These are phyloP conservation scores for Euphorbia corollata DNA, from an alignment of 441 rosid genomes.

Conservation along the genomic window DNA sequence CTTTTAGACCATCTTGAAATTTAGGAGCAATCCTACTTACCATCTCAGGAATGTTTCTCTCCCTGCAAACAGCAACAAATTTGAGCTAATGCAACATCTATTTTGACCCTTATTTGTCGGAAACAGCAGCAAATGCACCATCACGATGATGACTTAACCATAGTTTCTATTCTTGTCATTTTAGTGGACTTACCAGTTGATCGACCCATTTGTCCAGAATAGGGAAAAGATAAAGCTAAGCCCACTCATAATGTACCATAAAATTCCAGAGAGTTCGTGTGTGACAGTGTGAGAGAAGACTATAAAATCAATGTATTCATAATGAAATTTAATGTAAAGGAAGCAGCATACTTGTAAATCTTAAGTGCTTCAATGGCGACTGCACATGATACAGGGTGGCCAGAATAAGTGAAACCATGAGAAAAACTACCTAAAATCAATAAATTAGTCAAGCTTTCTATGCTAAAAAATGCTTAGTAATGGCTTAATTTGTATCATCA, in stretches of 20 bases:
- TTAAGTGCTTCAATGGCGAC: slow-evolving; percentile 79
- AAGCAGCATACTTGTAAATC: slow-evolving; percentile 46
- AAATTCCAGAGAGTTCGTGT: too few relatives aligned
- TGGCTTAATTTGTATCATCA: slow-evolving; percentile 7
- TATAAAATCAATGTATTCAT: too few relatives aligned
- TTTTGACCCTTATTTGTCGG: neutral
- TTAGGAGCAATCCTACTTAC: slow-evolving; percentile 50
- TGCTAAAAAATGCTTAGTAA: neutral
- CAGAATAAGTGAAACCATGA: slow-evolving; percentile 96
- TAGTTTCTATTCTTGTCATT: too few relatives aligned
- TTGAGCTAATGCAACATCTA: neutral
- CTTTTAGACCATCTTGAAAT: slow-evolving; percentile 87
- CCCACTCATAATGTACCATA: too few relatives aligned
- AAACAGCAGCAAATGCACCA: too few relatives aligned
- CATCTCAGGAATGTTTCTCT: slow-evolving; percentile 55
- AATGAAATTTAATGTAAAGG: slow-evolving; percentile 9
- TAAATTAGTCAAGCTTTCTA: slow-evolving; percentile 18
- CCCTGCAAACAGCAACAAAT: slow-evolving; percentile 37
- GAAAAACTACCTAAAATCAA: slow-evolving; percentile 54
- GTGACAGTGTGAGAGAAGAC: too few relatives aligned
- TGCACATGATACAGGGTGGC: slow-evolving; percentile 91
- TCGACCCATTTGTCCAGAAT: too few relatives aligned
- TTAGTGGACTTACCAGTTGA: too few relatives aligned
- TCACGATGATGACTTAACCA: too few relatives aligned
- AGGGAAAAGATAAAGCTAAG: too few relatives aligned